phyloP scores from a whole-genome alignment of 768 basidiomycete genomes.

The Glaciozyma antarctica region DNA sequence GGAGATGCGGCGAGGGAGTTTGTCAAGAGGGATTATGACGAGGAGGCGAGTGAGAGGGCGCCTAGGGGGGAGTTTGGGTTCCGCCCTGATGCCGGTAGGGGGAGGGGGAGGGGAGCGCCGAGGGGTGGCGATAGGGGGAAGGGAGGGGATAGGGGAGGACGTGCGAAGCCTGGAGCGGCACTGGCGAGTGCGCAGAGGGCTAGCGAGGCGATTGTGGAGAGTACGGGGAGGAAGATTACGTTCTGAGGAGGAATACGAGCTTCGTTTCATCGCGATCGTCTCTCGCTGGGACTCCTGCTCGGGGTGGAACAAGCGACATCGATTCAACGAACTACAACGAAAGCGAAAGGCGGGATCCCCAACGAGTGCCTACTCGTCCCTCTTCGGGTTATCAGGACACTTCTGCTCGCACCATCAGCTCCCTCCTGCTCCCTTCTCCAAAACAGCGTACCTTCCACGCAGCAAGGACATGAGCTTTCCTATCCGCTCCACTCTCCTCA shows the following conservation, averaged over 20 bases:
- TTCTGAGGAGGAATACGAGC: slow-evolving; percentile 30
- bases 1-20: background rate
- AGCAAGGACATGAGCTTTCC: too few relatives aligned
- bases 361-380: too few relatives aligned
- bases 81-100: slow-evolving; percentile 1
- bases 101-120: slow-evolving; percentile 17
- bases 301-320: too few relatives aligned
- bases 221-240: slow-evolving; percentile 41
- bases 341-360: too few relatives aligned
- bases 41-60: slow-evolving; percentile 2
- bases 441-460: too few relatives aligned
- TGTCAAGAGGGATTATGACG: slow-evolving; percentile 1
- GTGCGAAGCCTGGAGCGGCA: slow-evolving; percentile 42
- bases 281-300: too few relatives aligned
- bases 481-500: too few relatives aligned
- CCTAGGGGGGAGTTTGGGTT: slow-evolving; percentile 4
- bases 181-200: slow-evolving; percentile 44
- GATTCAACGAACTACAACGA: too few relatives aligned
- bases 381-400: too few relatives aligned
- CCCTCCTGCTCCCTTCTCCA: too few relatives aligned
- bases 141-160: slow-evolving; percentile 28
- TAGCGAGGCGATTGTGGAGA: slow-evolving; percentile 42
- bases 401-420: too few relatives aligned
- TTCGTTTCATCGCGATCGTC: too few relatives aligned
- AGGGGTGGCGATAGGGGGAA: slow-evolving; percentile 8